phyloP scores from a whole-genome alignment of 768 basidiomycete species.

The Tulasnella calospora region DNA sequence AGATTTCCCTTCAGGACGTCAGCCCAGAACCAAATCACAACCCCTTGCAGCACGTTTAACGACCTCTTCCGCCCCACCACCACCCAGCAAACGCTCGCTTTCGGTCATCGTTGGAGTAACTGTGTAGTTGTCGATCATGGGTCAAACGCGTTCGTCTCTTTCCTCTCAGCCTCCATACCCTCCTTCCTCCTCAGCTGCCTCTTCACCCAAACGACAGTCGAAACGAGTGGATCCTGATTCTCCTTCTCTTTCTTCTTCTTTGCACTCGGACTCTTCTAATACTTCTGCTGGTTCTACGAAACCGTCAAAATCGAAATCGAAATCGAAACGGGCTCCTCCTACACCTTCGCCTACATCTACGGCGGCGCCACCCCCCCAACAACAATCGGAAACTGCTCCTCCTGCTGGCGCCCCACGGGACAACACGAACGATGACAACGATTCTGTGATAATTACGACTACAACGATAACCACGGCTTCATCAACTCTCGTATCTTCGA shows the following conservation, averaged over 20 bases:
- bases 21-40: background rate
- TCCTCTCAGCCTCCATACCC: background rate
- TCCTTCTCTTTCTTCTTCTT: slow-evolving; percentile 20
- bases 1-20: background rate
- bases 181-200: slow-evolving; percentile 8
- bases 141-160: slow-evolving; percentile 69
- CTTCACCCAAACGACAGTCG: slow-evolving; percentile 11
- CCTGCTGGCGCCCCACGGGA: background rate
- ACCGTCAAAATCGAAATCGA: slow-evolving; percentile 5
- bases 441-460: background rate
- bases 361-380: background rate
- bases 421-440: background rate
- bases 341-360: background rate
- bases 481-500: background rate
- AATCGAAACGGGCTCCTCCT: background rate
- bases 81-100: background rate
- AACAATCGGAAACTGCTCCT: background rate
- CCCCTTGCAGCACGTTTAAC: background rate
- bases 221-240: slow-evolving; percentile 24
- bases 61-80: background rate
- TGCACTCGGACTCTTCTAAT: slow-evolving; percentile 10
- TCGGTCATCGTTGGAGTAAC: background rate
- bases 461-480: background rate
- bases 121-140: slow-evolving; percentile 46
- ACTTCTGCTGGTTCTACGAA: background rate